phyloP scores from a whole-genome alignment of 2,329 filamentous ascomycete species.

The Chaetomiaceae sp. region DNA sequence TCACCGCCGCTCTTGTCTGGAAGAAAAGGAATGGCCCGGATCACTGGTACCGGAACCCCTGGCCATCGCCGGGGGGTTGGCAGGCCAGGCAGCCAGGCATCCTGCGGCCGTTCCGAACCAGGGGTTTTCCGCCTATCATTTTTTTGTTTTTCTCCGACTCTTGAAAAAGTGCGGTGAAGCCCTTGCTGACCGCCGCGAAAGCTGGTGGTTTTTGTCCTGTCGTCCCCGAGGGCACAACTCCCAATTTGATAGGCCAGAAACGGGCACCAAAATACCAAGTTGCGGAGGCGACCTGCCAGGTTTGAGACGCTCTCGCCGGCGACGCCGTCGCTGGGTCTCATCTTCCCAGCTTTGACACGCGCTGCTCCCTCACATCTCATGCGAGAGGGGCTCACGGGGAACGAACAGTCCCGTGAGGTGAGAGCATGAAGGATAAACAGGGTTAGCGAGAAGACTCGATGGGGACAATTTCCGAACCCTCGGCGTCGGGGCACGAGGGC shows the following conservation, averaged over 20 bases:
- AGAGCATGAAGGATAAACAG: constrained; percentile 4
- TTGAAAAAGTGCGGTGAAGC: constrained; percentile 14
- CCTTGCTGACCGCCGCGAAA: not conserved
- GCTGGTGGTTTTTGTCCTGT: not conserved
- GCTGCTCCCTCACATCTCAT: constrained; percentile 6
- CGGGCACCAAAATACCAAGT: not conserved
- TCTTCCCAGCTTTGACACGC: not conserved
- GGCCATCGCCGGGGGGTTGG: constrained; percentile 2
- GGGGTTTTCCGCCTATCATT: constrained; percentile 10
- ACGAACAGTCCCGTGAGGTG: not conserved
- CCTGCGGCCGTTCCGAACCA: constrained; percentile 9
- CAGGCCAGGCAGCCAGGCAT: constrained; percentile 12
- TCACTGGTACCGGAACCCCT: constrained; percentile 11
- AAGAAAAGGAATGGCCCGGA: constrained; percentile 3
- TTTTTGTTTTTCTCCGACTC: not conserved
- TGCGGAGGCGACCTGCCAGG: not conserved
- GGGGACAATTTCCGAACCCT: constrained; percentile 21
- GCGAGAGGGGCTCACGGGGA: not conserved
- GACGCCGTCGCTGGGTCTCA: not conserved
- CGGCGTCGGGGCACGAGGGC: constrained; percentile 18
- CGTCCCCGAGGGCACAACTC: not conserved
- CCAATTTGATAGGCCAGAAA: constrained; percentile 1
- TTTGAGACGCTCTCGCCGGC: not conserved
- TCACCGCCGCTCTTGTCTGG: constrained; percentile 10
- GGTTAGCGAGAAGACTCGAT: constrained; percentile 12